Evolutionary conservation across 805 yeast genomes (phyloP).

Genomic region (Saccharomycopsis babjevae): DNA sequence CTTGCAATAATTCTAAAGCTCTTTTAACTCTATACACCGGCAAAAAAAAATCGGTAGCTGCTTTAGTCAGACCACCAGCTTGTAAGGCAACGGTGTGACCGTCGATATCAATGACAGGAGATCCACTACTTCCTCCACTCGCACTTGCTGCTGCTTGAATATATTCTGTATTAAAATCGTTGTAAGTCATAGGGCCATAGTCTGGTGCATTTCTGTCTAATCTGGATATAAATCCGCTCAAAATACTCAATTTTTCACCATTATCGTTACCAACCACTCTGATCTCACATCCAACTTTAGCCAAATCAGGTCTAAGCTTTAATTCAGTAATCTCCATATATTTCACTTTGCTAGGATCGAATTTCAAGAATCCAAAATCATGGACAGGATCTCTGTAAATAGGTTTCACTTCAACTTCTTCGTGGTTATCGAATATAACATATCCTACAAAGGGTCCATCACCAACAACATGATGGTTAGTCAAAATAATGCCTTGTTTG

Average conservation of each 20-base stretch:
- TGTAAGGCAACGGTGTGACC: constrained; percentile 86
- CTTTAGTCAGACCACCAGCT: constrained; percentile 88
- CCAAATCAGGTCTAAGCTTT: constrained; percentile 66
- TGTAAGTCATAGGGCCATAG: constrained; percentile 78
- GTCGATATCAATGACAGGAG: constrained; percentile 87
- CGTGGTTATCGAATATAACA: constrained; percentile 89
- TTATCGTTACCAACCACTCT: constrained; percentile 95
- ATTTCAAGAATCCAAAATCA: constrained; percentile 83
- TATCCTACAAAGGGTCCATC: constrained; percentile 91
- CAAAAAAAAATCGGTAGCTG: constrained; percentile 86
- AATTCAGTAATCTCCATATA: constrained; percentile 64
- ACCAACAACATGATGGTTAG: constrained; percentile 92
- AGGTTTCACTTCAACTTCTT: constrained; percentile 79
- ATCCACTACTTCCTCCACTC: constrained; percentile 91
- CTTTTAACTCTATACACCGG: constrained; percentile 78
- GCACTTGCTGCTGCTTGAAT: constrained; percentile 96
- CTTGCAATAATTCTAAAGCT: constrained; percentile 68
- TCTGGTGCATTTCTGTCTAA: constrained; percentile 76
- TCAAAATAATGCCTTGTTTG: constrained; percentile 68
- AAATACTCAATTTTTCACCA: constrained; percentile 83
- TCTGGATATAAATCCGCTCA: constrained; percentile 68
- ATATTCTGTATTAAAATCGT: constrained; percentile 89
- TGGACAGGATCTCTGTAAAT: constrained; percentile 91
- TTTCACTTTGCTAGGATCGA: constrained; percentile 60
- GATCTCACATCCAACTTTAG: constrained; percentile 86